These are phyloP conservation scores for Pleurostoma richardsiae DNA, from an alignment of 2,329 filamentous ascomycete species.

Conservation along the genomic window DNA sequence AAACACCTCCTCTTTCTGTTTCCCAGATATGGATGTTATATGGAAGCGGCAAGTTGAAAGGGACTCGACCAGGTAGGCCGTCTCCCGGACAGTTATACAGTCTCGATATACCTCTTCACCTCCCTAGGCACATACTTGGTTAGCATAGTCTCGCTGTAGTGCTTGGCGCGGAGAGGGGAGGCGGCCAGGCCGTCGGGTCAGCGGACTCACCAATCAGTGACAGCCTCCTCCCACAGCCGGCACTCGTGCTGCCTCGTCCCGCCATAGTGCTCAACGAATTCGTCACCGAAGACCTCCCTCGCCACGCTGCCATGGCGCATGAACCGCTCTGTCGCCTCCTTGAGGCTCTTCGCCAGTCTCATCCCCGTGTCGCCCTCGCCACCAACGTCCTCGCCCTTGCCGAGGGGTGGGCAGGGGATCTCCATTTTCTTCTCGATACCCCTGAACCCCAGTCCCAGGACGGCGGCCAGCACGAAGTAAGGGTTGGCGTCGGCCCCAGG, in stretches of 20 bases:
- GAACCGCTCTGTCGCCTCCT: constrained; percentile 79
- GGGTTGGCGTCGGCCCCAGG: constrained; percentile 93
- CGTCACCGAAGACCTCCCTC: constrained; percentile 89
- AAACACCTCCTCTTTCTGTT: no score
- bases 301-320: constrained; percentile 75
- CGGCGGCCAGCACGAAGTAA: constrained; percentile 78
- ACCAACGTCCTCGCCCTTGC: constrained; percentile 79
- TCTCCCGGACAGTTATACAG: constrained; percentile 39
- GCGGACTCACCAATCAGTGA: constrained; percentile 83
- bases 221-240: constrained; percentile 87
- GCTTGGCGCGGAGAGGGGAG: background rate
- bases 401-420: constrained; percentile 76
- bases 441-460: constrained; percentile 83
- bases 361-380: constrained; percentile 65
- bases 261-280: constrained; percentile 92
- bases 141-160: constrained; percentile 8
- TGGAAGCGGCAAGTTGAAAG: no score
- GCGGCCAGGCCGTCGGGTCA: background rate
- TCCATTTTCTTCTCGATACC: constrained; percentile 89
- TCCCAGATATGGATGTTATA: no score
- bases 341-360: constrained; percentile 76
- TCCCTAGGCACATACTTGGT: constrained; percentile 47
- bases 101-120: constrained; percentile 73
- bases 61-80: no score
- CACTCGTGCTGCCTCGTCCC: constrained; percentile 92